phyloP scores from a whole-genome alignment of 331 rosid species.

The Cydonia oblonga region DNA sequence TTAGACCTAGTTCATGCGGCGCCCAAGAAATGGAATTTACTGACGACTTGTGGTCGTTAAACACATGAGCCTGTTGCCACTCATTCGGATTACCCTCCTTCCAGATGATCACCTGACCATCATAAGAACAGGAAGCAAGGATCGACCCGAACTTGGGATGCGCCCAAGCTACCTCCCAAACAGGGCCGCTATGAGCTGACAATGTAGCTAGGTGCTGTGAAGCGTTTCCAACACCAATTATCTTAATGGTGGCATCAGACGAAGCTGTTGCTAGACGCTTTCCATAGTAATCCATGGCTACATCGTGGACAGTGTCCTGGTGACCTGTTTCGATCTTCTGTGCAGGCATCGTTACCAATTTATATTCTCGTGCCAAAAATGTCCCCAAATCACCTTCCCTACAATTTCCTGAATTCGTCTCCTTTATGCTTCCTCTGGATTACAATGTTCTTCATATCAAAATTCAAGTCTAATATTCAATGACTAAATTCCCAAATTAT shows the following conservation, averaged over 20 bases:
- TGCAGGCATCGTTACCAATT: constrained; percentile 24
- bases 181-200: constrained; percentile 40
- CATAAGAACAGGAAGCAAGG: constrained; percentile 41
- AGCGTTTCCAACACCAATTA: constrained; percentile 21
- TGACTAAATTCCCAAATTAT: not conserved
- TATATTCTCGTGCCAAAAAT: not conserved
- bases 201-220: constrained; percentile 39
- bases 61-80: constrained; percentile 39
- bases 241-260: constrained; percentile 36
- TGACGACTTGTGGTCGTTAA: constrained; percentile 33
- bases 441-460: not conserved
- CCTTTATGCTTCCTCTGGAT: not conserved
- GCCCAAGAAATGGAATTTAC: constrained; percentile 49
- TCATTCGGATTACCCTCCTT: constrained; percentile 40
- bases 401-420: not conserved
- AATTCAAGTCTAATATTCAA: not conserved
- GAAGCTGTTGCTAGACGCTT: constrained; percentile 43
- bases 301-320: constrained; percentile 32
- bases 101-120: constrained; percentile 44
- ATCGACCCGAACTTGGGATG: constrained; percentile 46
- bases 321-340: constrained; percentile 48
- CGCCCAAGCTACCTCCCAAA: constrained; percentile 46
- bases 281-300: constrained; percentile 42
- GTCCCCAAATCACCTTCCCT: not conserved
- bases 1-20: constrained; percentile 43